Evolutionary conservation across 2,329 filamentous ascomycete genomes (phyloP).

Genomic region (Aspergillus tubingensis): DNA sequence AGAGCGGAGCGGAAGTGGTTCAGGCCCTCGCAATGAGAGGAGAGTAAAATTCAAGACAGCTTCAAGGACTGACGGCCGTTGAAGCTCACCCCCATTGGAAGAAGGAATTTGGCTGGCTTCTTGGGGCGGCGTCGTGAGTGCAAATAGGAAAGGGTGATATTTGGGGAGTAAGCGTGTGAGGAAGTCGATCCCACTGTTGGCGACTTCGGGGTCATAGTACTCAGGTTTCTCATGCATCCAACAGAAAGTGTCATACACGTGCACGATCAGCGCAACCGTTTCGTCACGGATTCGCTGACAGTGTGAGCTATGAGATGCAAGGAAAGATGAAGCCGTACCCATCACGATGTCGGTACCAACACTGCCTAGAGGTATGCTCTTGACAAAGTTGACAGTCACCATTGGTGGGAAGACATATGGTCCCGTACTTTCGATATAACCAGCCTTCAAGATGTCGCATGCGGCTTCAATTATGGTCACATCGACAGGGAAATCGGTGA

Average conservation of each 20-base stretch:
- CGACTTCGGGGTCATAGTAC: conserved; percentile 44
- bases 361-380: conserved; percentile 41
- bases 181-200: conserved; percentile 50
- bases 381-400: conserved; percentile 46
- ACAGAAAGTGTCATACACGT: conserved; percentile 42
- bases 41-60: conserved; percentile 45
- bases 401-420: conserved; percentile 47
- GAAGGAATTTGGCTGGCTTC: conserved; percentile 8
- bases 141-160: conserved; percentile 43
- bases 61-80: conserved; percentile 33
- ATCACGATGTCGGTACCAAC: conserved; percentile 47
- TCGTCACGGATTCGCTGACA: conserved; percentile 37
- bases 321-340: conserved; percentile 49
- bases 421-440: conserved; percentile 47
- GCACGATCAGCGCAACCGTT: conserved; percentile 38
- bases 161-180: conserved; percentile 45
- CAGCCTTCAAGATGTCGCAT: conserved; percentile 50
- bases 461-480: conserved; percentile 47
- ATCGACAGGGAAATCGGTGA: conserved; percentile 43
- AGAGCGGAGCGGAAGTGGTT: conserved; percentile 50
- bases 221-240: conserved; percentile 39
- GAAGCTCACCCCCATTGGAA: conserved; percentile 4
- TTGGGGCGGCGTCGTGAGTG: conserved; percentile 30
- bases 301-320: conserved; percentile 45
- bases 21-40: conserved; percentile 42